Conservation (phyloP, 768 basidiomycete species). For the Pulveroboletus ravenelii region DNA sequence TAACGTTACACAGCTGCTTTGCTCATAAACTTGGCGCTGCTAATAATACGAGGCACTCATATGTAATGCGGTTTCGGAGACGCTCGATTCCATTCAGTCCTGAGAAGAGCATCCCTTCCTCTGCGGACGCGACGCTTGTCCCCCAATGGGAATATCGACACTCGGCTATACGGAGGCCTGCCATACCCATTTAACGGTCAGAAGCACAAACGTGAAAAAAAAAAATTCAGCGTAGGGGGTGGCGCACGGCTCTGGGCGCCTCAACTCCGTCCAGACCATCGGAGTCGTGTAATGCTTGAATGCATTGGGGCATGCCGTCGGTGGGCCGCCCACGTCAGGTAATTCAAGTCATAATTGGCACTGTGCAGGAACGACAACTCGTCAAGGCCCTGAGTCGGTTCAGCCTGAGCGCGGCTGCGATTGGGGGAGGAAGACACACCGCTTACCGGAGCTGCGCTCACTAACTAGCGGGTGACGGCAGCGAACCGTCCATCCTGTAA, state of each 20-base stretch:
- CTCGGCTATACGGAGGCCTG: neutral
- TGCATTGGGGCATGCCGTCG: too few species aligned
- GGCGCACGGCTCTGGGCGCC: too few species aligned
- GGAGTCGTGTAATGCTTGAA: too few species aligned
- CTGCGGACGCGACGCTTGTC: conserved; percentile 19
- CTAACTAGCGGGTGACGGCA: neutral
- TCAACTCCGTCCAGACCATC: too few species aligned
- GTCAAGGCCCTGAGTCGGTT: conserved; percentile 3
- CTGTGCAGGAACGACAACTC: neutral
- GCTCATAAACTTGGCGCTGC: too few species aligned
- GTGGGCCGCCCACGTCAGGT: conserved; percentile 4
- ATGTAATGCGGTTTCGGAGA: too few species aligned
- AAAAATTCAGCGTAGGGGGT: neutral
- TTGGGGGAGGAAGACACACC: neutral
- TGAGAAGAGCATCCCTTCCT: conserved; percentile 1
- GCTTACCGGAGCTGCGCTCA: neutral
- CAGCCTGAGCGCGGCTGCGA: neutral
- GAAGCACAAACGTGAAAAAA: conserved; percentile 12
- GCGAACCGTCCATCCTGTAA: neutral
- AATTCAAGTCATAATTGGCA: neutral
- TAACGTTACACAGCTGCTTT: too few species aligned
- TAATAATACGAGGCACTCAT: neutral
- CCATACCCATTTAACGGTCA: conserved; percentile 4
- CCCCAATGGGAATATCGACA: neutral
- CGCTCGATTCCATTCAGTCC: neutral